Base-by-base conservation (phyloP, 176 grass and related monocot species). In the Zoysia japonica region DNA sequence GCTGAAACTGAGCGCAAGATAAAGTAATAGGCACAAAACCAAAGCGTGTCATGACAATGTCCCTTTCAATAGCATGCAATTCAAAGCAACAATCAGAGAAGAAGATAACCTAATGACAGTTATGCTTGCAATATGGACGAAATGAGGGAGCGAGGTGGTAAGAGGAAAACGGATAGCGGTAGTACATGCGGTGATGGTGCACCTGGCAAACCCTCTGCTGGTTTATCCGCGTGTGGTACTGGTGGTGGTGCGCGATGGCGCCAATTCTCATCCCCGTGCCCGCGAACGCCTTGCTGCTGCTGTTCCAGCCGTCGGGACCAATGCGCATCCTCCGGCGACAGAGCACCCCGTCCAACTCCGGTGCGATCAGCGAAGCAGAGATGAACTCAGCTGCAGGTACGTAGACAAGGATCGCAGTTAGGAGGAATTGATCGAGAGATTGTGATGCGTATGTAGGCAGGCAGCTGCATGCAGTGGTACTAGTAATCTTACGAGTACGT, bases 121-220 rank as follows among this genome's bases (percentile, higher is more conserved):
- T 28, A 28, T 28, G 28, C 28, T 28, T 28, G 28, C 28, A 28
- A 28, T 28, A 28, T 28, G 28, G 28, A 28, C 28, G 28, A 28
- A 5, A 41, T 7, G 54, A 44, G 39, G 10, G 1, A 16, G 54
- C 0, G 16, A 7, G 1, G 5, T 1, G 6, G 40, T 12, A 38
- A 11, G 67, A 7, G 14, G 42, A 17, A 11, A 7, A 17, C 5
- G 36, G 65, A 56, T n/a, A 57, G 16, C 38, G 36, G 78, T 52
- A 80, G 47, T 59, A 80, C 65, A 60, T 47, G 51, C 11, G 59
- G 59, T 61, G 59, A 69, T 57, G 12, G 65, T 56, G 64, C 61
- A 88, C 91, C 91, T 90, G 78, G 77, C 88, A 88, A 76, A 83
- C 73, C 78, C 55, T 9, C 44, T 45, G 28, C 75, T 74, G 47